Evolutionary conservation across 2,329 filamentous ascomycete species (phyloP).

Genomic region (Harringtonia lauricola): DNA sequence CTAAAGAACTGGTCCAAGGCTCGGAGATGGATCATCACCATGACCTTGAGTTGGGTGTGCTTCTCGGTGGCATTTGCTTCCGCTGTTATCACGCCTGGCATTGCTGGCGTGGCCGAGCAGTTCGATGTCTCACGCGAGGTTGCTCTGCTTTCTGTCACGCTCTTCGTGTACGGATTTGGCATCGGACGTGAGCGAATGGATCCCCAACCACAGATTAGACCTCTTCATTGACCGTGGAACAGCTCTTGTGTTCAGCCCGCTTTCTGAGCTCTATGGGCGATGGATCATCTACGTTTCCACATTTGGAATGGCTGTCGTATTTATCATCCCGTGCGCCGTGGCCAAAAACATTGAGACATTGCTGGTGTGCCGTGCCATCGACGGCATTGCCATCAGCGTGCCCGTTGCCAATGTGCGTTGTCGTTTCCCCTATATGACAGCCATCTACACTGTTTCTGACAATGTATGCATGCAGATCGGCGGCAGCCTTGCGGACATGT

Average conservation of each 20-base stretch:
- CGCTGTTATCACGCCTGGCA: slow-evolving; percentile 36
- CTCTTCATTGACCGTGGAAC: neutral
- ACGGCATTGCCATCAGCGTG: slow-evolving; percentile 49
- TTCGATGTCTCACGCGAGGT: slow-evolving; percentile 29
- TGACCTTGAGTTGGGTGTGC: slow-evolving; percentile 36
- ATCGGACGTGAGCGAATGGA: neutral
- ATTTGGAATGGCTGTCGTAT: slow-evolving; percentile 22
- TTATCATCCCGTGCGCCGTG: slow-evolving; percentile 29
- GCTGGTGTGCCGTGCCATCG: slow-evolving; percentile 47
- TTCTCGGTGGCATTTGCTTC: slow-evolving; percentile 34
- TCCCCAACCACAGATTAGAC: neutral
- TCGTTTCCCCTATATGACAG: neutral
- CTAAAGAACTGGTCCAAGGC: slow-evolving; percentile 39
- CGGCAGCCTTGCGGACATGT: slow-evolving; percentile 54
- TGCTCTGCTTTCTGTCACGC: slow-evolving; percentile 29
- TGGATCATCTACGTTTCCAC: slow-evolving; percentile 24
- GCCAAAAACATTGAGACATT: slow-evolving; percentile 36
- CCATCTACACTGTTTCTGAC: neutral
- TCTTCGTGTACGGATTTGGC: slow-evolving; percentile 24
- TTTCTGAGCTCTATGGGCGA: slow-evolving; percentile 49
- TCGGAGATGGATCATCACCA: slow-evolving; percentile 52
- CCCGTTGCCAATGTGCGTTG: slow-evolving; percentile 50
- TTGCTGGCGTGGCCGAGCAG: slow-evolving; percentile 27
- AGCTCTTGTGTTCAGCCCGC: slow-evolving; percentile 44
- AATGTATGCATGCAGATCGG: slow-evolving; percentile 23